Percentiles rank a stretch among this genome's conserved stretches.
These are phyloP conservation scores for Pinguiococcus pyrenoidosus DNA, from an alignment of 108 stramenopile genomes.

Conservation along the genomic window DNA sequence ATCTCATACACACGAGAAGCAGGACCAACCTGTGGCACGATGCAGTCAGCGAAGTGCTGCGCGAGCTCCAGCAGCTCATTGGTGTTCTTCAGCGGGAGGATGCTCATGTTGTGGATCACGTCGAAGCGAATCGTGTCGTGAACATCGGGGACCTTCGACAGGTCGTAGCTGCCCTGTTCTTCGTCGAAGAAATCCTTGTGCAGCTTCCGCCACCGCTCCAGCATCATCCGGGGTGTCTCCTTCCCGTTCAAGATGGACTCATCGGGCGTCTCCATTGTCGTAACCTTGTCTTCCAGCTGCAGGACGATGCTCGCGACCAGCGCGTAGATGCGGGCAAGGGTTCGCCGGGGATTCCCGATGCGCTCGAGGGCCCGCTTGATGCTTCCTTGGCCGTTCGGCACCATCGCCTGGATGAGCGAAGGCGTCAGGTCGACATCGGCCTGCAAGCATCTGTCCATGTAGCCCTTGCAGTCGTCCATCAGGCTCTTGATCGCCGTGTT, in stretches of 20 bases:
- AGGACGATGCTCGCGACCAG: constrained; percentile 65
- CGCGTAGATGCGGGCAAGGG: constrained; percentile 54
- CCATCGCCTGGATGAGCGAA: constrained; percentile 42
- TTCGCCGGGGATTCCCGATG: constrained; percentile 70
- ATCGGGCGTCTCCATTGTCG: constrained; percentile 49
- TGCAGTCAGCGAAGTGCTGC: constrained; percentile 75
- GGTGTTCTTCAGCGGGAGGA: constrained; percentile 60
- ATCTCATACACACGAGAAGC: too few relatives aligned
- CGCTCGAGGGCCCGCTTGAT: constrained; percentile 59
- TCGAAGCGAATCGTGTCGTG: constrained; percentile 62
- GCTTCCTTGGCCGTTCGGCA: constrained; percentile 53
- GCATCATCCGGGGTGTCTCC: constrained; percentile 76
- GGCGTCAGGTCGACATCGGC: constrained; percentile 52
- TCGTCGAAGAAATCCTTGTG: constrained; percentile 53
- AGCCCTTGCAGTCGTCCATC: constrained; percentile 65
- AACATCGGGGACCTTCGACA: constrained; percentile 77
- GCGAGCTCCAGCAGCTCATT: constrained; percentile 71
- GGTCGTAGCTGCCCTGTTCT: constrained; percentile 65
- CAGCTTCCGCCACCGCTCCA: constrained; percentile 75
- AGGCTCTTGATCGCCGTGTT: constrained; percentile 81
- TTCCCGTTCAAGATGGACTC: constrained; percentile 63
- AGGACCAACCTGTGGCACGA: constrained; percentile 95
- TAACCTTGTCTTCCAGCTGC: constrained; percentile 61
- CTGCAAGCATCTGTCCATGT: constrained; percentile 56
- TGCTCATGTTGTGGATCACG: constrained; percentile 81